Base-by-base conservation (phyloP, 306 rosid species). In the Glycine latifolia region DNA sequence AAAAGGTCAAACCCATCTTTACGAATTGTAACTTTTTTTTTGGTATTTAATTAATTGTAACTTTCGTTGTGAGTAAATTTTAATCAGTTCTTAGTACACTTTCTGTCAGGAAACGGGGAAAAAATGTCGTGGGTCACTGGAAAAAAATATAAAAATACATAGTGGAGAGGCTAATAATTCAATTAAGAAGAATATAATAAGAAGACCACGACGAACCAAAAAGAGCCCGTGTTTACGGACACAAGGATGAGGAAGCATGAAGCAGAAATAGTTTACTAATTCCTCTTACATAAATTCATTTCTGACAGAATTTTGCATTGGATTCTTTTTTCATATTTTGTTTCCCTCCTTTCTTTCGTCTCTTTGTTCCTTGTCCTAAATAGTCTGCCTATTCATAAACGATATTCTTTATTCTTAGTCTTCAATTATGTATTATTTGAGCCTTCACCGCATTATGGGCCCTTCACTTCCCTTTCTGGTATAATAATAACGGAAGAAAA, bases 231-330 rank as follows among this genome's bases (percentile, higher is more conserved):
- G 49, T 43, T 79, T 20, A 70, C 11, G 71, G 76, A 69, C 55
- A 63, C 66, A 37, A 44, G 37, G 61, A 39, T 39, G 6, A 53
- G 7, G 44, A 73, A 65, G n/a, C 60, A 73, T 7, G 14, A 65
- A 63, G 68, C 44, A 20, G 1, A 31, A 10, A 66, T 33, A 56
- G 35, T 47, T 48, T 35, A 58, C 9, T 75, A 56, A 48, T 54
- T 44, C n/a, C 17, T 49, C 26, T 49, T 7, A 15, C 10, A 12
- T 72, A 3, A 11, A 41, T 49, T 48, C 0, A 79, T 75, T 35
- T 80, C 66, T 41, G 67, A 71, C 85, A 75, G 20, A 41, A 74
- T 11, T 31, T 48, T 71, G 76, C 88, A 70, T 76, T 76, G 88
- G 85, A 85, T 85, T 76, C 88, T 81, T 11, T 49, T 31, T 71